phyloP scores from a whole-genome alignment of 352 stramenopile species.

The Saprolegnia parasitica region DNA sequence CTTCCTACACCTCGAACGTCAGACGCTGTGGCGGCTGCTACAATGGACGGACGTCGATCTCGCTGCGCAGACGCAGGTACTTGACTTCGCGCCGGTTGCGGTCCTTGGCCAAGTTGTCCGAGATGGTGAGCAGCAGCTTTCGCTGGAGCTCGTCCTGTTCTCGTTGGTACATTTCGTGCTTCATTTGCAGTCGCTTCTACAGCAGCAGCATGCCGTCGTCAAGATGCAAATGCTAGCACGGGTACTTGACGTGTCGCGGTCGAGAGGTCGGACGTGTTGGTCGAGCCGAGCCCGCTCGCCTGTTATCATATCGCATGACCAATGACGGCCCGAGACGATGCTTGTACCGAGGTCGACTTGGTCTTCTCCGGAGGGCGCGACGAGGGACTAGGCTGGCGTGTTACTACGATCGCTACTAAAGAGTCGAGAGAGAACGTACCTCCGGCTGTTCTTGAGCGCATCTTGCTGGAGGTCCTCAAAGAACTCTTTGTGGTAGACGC shows the following conservation, averaged over 20 bases:
- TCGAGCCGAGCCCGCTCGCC: not conserved
- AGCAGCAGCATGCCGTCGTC: no score
- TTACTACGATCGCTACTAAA: no score
- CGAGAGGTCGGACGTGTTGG: constrained; percentile 45
- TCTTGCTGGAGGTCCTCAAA: constrained; percentile 66
- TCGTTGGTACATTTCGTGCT: constrained; percentile 66
- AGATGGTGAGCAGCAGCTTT: constrained; percentile 56
- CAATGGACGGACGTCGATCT: constrained; percentile 46
- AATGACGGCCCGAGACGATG: no score
- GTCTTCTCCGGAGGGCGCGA: not conserved
- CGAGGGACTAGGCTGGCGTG: no score
- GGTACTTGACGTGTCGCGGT: constrained; percentile 53
- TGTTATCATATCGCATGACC: not conserved
- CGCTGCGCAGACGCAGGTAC: constrained; percentile 59
- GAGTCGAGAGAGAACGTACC: not conserved
- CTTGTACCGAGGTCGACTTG: not conserved
- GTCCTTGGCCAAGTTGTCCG: constrained; percentile 59
- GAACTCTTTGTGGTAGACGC: constrained; percentile 67
- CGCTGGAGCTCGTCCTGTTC: constrained; percentile 59
- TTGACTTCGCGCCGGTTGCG: constrained; percentile 61
- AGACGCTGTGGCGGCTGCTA: not conserved
- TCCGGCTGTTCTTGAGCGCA: constrained; percentile 34
- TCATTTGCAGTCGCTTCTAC: constrained; percentile 66
- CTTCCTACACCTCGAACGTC: constrained; percentile 33
- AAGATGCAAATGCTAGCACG: no score